Percentiles rank a stretch among this genome's conserved stretches.
Conservation (phyloP, 2,329 filamentous ascomycete species). For the Huntiella moniliformis region DNA sequence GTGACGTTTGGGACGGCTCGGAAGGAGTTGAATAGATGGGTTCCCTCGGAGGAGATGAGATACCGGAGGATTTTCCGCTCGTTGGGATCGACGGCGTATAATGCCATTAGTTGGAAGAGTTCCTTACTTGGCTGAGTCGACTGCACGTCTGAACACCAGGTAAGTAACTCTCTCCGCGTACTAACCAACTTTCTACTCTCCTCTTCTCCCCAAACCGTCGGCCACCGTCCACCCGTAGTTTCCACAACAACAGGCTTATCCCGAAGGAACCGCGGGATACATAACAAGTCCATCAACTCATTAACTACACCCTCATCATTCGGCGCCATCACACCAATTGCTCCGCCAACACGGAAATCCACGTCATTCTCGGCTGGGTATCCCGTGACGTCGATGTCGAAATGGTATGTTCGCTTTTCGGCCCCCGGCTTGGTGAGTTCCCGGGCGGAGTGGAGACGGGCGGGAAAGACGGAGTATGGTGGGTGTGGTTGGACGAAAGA, state of each 20-base stretch:
- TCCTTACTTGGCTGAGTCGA: constrained; percentile 81
- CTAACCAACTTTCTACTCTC: constrained; percentile 69
- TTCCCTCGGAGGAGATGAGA: constrained; percentile 75
- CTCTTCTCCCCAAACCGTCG: constrained; percentile 94
- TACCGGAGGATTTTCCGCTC: constrained; percentile 81
- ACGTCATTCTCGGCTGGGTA: constrained; percentile 71
- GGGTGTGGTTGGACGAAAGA: constrained; percentile 86
- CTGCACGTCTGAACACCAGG: constrained; percentile 88
- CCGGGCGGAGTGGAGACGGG: constrained; percentile 66
- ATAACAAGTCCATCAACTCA: constrained; percentile 62
- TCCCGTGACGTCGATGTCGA: constrained; percentile 88
- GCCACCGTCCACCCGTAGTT: constrained; percentile 72
- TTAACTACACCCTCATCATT: constrained; percentile 65
- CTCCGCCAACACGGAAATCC: constrained; percentile 92
- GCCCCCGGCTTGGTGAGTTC: constrained; percentile 77
- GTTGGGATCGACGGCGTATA: constrained; percentile 58
- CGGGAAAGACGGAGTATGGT: constrained; percentile 78
- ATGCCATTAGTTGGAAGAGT: constrained; percentile 67
- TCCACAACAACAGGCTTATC: constrained; percentile 66
- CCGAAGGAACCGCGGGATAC: constrained; percentile 63
- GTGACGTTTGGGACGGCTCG: constrained; percentile 77
- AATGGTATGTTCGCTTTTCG: constrained; percentile 94
- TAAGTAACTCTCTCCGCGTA: constrained; percentile 77
- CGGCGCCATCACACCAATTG: constrained; percentile 80
- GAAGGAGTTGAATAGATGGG: constrained; percentile 84